phyloP scores from a whole-genome alignment of 1,284 basidiomycete species.

The Cryptococcus neoformans region DNA sequence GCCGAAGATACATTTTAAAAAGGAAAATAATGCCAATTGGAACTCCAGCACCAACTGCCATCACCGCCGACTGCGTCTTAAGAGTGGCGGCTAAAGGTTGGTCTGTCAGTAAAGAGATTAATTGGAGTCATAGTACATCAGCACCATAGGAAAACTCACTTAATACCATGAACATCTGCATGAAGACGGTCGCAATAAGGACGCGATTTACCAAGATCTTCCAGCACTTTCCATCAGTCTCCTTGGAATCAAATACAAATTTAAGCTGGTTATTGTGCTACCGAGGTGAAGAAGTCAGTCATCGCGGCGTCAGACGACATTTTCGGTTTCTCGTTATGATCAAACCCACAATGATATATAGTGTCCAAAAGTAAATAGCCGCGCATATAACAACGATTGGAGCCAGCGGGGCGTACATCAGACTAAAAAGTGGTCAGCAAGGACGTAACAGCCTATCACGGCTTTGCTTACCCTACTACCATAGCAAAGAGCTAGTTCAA shows the following conservation, averaged over 20 bases:
- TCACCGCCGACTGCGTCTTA: conserved; percentile 14
- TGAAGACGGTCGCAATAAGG: conserved; percentile 24
- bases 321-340: not conserved
- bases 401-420: conserved; percentile 35
- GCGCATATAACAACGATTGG: conserved; percentile 31
- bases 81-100: conserved; percentile 4
- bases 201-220: conserved; percentile 30
- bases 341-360: conserved; percentile 27
- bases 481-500: conserved; percentile 27
- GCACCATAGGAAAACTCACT: conserved; percentile 19
- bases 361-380: conserved; percentile 35
- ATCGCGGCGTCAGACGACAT: not conserved
- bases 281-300: not conserved
- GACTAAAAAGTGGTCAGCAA: conserved; percentile 1
- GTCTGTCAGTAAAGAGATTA: too few species aligned
- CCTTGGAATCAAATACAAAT: conserved; percentile 32
- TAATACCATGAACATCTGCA: conserved; percentile 35
- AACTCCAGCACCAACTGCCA: conserved; percentile 10
- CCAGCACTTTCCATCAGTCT: conserved; percentile 38
- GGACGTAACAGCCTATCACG: not conserved
- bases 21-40: conserved; percentile 8
- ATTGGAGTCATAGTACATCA: too few species aligned
- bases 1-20: conserved; percentile 12
- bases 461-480: conserved; percentile 26
- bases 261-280: conserved; percentile 29